Evolutionary conservation across 1,284 basidiomycete species (phyloP), one percentile per base, ranked within the genome.

Genomic region (Anthracocystis setariae): DNA sequence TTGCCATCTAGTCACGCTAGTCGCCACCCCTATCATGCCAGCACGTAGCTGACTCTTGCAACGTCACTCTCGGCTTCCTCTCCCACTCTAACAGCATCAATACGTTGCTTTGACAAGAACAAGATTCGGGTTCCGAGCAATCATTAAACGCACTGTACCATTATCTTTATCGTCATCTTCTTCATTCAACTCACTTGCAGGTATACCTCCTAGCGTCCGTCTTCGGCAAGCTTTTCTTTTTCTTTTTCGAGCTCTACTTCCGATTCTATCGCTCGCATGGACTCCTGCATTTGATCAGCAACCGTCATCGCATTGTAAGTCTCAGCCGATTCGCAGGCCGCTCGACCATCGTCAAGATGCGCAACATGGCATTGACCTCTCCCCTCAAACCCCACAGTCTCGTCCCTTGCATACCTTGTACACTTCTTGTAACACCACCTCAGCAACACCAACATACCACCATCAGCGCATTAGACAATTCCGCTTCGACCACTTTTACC

Each of bases 371-470:
- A 38, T 55, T 65, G 24, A 65, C 46, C 23, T 27, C 42, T 24
- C 24, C 10, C 10, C 5, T 20, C 18, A 21, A 24, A n/a, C n/a
- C n/a, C n/a, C 20, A 40, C 55, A 68, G 59, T 68, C 55, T 51
- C 48, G 66, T 51, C 57, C 51, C 24, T 60, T 58, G 66, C 66
- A 69, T 62, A 47, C 56, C 52, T 64, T 69, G 66, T 69, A 69
- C 60, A 63, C 59, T 49, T 56, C 66, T 57, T 68, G 65, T 68
- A 68, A 62, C 65, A 68, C 51, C 65, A 68, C 59, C 54, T 38
- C 51, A 61, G 64, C 57, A 67, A 61, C 52, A 48, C 21, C 33
- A 33, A 42, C 25, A 40, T 29, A 38, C n/a, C 52, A 38, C 46
- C 40, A 21, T 20, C 53, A 33, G 37, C 44, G 50, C 55, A 65